Evolutionary conservation across 139 green algal species (phyloP).

Genomic region (Tetraselmis striata): DNA sequence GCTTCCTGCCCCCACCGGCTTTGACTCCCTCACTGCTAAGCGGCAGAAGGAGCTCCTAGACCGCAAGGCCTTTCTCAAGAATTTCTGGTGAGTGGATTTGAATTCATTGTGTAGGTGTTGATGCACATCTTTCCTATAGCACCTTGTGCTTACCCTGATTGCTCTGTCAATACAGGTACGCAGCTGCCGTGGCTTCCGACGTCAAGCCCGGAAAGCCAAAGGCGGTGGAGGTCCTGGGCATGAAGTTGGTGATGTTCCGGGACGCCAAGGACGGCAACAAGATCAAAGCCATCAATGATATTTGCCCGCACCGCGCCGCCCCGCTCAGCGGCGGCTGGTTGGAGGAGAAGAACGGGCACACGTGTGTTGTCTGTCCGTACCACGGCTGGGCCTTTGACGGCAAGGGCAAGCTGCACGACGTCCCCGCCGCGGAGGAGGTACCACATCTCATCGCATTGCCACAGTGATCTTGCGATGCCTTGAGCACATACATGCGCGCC

Average conservation of each 20-base stretch:
- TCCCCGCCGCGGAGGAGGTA: constrained; percentile 31
- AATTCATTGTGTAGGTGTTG: no score
- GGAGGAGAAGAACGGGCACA: constrained; percentile 27
- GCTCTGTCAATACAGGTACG: no score
- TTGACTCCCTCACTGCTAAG: constrained; percentile 13
- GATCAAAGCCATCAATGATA: constrained; percentile 59
- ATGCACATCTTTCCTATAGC: no score
- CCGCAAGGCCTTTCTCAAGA: constrained; percentile 49
- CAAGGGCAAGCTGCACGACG: constrained; percentile 35
- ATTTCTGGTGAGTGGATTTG: constrained; percentile 74
- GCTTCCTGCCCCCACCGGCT: background rate
- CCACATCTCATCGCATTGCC: no score
- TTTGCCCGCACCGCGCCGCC: constrained; percentile 70
- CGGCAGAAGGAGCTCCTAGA: constrained; percentile 51
- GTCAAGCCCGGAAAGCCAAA: constrained; percentile 42
- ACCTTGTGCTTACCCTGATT: no score
- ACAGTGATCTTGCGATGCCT: no score
- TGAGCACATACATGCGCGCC: no score
- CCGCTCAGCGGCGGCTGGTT: constrained; percentile 47
- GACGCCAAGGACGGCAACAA: constrained; percentile 26
- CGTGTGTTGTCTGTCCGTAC: constrained; percentile 60
- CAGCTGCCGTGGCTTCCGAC: background rate
- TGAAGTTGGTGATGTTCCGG: constrained; percentile 65
- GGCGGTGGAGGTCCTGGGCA: constrained; percentile 64
- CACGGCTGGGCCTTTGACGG: constrained; percentile 73